Percentiles rank a stretch among this genome's conserved stretches.
phyloP scores from a whole-genome alignment of 2,329 filamentous ascomycete species.

The Pseudopithomyces chartarum region DNA sequence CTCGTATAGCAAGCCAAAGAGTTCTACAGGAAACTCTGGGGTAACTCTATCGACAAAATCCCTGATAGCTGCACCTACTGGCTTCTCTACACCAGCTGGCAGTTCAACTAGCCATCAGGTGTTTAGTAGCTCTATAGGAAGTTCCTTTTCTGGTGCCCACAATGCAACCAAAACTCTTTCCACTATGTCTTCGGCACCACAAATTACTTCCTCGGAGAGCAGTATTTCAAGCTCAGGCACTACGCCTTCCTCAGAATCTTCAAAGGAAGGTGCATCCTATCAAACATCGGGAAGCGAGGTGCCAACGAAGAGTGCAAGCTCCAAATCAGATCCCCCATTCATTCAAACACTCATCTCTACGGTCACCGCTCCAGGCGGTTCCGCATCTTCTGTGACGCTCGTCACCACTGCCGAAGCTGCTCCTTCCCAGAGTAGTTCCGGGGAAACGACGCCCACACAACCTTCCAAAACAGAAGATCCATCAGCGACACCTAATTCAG shows the following conservation, averaged over 20 bases:
- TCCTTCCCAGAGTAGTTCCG: not conserved
- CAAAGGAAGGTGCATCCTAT: not conserved
- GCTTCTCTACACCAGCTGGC: not conserved
- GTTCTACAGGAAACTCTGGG: too few species aligned
- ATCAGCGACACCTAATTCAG: not conserved
- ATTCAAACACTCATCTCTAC: not conserved
- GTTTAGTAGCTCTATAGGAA: too few species aligned
- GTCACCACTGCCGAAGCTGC: not conserved
- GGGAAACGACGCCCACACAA: not conserved
- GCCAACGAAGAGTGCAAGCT: not conserved
- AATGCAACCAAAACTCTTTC: not conserved
- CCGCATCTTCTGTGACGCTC: not conserved
- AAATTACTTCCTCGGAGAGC: not conserved
- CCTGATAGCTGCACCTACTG: too few species aligned
- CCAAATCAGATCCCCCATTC: not conserved
- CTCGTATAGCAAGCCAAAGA: too few species aligned
- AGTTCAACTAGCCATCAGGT: not conserved
- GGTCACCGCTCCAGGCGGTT: slow-evolving; percentile 1
- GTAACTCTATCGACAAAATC: too few species aligned
- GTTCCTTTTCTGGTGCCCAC: too few species aligned
- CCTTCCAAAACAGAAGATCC: not conserved
- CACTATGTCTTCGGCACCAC: not conserved
- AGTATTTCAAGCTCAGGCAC: not conserved
- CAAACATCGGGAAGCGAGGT: not conserved
- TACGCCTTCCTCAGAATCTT: not conserved